phyloP scores from a whole-genome alignment of 495 filamentous ascomycete species.

The Penicillium arizonense region DNA sequence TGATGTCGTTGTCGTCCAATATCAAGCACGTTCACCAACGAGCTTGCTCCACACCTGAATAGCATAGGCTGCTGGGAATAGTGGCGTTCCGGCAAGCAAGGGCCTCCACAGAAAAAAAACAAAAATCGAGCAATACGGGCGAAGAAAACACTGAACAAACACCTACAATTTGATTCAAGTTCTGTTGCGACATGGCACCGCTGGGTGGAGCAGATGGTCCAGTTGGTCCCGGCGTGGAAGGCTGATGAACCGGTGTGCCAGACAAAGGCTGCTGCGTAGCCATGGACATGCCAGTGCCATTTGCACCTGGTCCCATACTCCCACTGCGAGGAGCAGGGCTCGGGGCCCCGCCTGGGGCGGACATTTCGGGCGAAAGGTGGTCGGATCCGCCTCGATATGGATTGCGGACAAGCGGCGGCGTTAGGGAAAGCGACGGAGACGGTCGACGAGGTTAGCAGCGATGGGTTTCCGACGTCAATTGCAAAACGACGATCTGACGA shows the following conservation, averaged over 20 bases:
- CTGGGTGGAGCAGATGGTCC: slow-evolving; percentile 40
- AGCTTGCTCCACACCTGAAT: too few species aligned
- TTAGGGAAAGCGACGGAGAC: not conserved
- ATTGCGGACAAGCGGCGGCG: too few species aligned
- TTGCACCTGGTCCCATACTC: slow-evolving; percentile 49
- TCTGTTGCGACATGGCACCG: slow-evolving; percentile 70
- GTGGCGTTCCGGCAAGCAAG: not conserved
- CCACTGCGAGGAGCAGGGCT: slow-evolving; percentile 51
- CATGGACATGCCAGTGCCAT: slow-evolving; percentile 48
- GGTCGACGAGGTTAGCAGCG: not conserved
- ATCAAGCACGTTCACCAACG: too few species aligned
- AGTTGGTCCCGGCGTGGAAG: slow-evolving; percentile 27
- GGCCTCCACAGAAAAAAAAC: not conserved
- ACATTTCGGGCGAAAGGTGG: slow-evolving; percentile 27
- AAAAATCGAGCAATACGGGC: not conserved
- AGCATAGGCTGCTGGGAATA: not conserved
- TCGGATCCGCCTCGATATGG: too few species aligned
- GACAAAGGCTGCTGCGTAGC: slow-evolving; percentile 48
- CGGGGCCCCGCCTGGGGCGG: slow-evolving; percentile 47
- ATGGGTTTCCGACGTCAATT: not conserved
- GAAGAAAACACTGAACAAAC: not conserved
- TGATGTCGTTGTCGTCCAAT: too few species aligned
- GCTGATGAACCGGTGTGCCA: slow-evolving; percentile 31
- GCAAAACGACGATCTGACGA: not conserved
- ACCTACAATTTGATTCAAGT: slow-evolving; percentile 94